A percentile compares a stretch with the other conserved stretches of the same genome.
Evolutionary conservation across 345 rosid species (phyloP).

Genomic region (Xanthoceras sorbifolium): DNA sequence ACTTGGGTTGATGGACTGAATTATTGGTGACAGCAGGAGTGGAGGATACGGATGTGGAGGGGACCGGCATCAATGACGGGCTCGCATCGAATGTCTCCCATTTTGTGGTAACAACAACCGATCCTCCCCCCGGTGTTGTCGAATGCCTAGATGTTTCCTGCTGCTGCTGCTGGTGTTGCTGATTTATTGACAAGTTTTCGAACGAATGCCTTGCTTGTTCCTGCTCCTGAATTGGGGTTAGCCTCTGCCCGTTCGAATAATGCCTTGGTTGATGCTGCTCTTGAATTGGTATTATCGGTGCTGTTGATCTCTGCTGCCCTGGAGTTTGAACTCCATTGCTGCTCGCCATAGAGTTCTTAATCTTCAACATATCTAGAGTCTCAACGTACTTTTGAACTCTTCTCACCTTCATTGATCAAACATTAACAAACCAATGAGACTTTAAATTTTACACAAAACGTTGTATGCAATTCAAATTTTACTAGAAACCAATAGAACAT

Average conservation of each 20-base stretch:
- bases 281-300: slow-evolving; percentile 27
- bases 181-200: slow-evolving; percentile 44
- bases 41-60: slow-evolving; percentile 34
- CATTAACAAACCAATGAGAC: background rate
- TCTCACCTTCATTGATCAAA: slow-evolving; percentile 60
- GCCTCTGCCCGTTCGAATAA: slow-evolving; percentile 42
- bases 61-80: slow-evolving; percentile 37
- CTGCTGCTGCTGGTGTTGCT: slow-evolving; percentile 41
- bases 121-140: slow-evolving; percentile 50
- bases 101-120: slow-evolving; percentile 68
- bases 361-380: slow-evolving; percentile 78
- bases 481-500: background rate
- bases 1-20: slow-evolving; percentile 55
- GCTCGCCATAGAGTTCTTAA: slow-evolving; percentile 61
- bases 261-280: slow-evolving; percentile 31
- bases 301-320: slow-evolving; percentile 23
- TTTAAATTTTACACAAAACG: background rate
- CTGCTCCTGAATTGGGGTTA: slow-evolving; percentile 45
- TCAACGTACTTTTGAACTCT: slow-evolving; percentile 96
- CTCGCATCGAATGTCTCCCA: slow-evolving; percentile 93
- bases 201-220: slow-evolving; percentile 37
- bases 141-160: slow-evolving; percentile 44
- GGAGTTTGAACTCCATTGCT: slow-evolving; percentile 44
- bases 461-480: background rate
- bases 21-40: slow-evolving; percentile 30